A percentile compares a stretch with the other conserved stretches of the same genome.
phyloP scores from a whole-genome alignment of 345 rosid genomes.

The Acer saccharum region DNA sequence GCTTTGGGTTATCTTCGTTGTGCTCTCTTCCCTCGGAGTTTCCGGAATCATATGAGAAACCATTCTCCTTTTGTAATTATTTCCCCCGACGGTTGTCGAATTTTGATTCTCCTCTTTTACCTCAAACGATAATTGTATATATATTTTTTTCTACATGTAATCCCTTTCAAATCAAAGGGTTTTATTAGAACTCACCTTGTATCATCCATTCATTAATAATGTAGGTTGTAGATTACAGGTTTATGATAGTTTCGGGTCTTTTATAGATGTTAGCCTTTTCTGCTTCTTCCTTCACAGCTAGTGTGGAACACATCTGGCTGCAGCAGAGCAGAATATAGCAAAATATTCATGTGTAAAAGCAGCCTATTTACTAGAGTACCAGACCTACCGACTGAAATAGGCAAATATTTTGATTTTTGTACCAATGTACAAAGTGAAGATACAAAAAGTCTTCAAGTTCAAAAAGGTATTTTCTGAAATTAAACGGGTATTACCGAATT shows the following conservation, averaged over 20 bases:
- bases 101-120: not conserved
- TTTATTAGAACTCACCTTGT: not conserved
- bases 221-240: not conserved
- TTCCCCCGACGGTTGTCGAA: too few species aligned
- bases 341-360: not conserved
- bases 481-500: too few species aligned
- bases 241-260: not conserved
- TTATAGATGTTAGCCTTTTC: not conserved
- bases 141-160: not conserved
- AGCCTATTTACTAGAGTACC: too few species aligned
- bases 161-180: not conserved
- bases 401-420: too few species aligned
- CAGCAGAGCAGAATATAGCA: not conserved
- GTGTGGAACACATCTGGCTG: not conserved
- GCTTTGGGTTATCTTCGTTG: conserved; percentile 80
- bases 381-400: too few species aligned
- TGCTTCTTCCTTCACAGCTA: not conserved
- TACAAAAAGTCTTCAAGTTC: too few species aligned
- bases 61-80: too few species aligned
- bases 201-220: not conserved
- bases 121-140: not conserved
- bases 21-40: conserved; percentile 49
- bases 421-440: not conserved
- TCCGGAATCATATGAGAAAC: too few species aligned
- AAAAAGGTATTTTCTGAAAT: too few species aligned